Evolutionary conservation across 202 grass and related monocot species (phyloP).

Genomic region (Zizania palustris): DNA sequence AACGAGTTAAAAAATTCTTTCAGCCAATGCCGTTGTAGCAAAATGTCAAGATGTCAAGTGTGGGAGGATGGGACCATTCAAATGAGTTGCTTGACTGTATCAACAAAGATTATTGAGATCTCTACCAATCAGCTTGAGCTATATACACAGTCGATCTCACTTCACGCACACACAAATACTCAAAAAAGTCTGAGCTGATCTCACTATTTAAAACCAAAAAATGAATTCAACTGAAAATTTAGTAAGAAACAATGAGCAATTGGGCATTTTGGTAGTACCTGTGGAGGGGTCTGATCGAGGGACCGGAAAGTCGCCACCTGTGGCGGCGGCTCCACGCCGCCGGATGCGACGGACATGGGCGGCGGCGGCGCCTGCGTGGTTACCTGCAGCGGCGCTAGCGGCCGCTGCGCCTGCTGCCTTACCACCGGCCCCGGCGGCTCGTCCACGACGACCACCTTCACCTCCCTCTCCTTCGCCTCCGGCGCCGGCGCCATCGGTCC

Average conservation of each 20-base stretch:
- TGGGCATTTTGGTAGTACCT: constrained; percentile 43
- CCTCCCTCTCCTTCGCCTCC: constrained; percentile 37
- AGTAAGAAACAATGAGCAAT: constrained; percentile 14
- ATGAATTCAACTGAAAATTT: constrained; percentile 22
- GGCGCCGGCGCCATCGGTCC: constrained; percentile 14
- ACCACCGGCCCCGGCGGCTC: constrained; percentile 30
- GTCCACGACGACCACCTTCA: constrained; percentile 46
- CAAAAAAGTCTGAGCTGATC: constrained; percentile 30
- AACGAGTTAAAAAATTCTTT: neutral
- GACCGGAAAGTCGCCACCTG: constrained; percentile 43
- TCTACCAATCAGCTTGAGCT: constrained; percentile 28
- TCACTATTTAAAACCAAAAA: constrained; percentile 35
- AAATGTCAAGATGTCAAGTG: constrained; percentile 1
- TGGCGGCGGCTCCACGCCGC: constrained; percentile 47
- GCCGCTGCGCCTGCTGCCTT: constrained; percentile 72
- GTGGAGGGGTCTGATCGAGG: constrained; percentile 44
- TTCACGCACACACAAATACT: constrained; percentile 37
- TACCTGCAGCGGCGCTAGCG: constrained; percentile 75
- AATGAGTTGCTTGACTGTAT: constrained; percentile 18
- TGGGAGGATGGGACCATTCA: neutral
- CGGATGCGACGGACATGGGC: constrained; percentile 51
- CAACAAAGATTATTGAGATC: constrained; percentile 49
- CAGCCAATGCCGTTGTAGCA: neutral
- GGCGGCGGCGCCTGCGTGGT: constrained; percentile 59
- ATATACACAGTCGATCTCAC: constrained; percentile 27